Conservation (phyloP, 495 filamentous ascomycete species). For the Talaromyces stipitatus region DNA sequence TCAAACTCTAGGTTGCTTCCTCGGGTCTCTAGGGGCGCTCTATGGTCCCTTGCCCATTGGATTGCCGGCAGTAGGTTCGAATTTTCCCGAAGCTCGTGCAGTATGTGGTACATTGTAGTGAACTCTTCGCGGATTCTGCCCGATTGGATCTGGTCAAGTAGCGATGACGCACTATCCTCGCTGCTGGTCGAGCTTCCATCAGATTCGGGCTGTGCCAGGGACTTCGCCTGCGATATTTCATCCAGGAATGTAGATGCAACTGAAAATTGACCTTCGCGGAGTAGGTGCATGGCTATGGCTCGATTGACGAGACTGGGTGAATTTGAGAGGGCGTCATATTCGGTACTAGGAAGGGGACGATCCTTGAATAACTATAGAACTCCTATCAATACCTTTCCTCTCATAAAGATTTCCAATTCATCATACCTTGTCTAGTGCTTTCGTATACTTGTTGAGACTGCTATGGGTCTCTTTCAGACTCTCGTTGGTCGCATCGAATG, state of each 20-base stretch:
- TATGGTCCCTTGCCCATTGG: slow-evolving; percentile 70
- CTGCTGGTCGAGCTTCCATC: slow-evolving; percentile 7
- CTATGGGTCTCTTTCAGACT: slow-evolving; percentile 73
- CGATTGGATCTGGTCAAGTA: slow-evolving; percentile 49
- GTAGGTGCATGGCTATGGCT: slow-evolving; percentile 91
- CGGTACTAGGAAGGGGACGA: slow-evolving; percentile 64
- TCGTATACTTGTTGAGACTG: slow-evolving; percentile 71
- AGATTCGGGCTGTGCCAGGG: slow-evolving; percentile 11
- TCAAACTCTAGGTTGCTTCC: slow-evolving; percentile 95
- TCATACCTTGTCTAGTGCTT: slow-evolving; percentile 69
- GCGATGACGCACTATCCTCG: slow-evolving; percentile 11
- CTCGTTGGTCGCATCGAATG: slow-evolving; percentile 70
- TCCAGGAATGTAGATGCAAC: slow-evolving; percentile 76
- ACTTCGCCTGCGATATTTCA: slow-evolving; percentile 45
- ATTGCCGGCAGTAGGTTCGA: slow-evolving; percentile 77
- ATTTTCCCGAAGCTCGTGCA: slow-evolving; percentile 61
- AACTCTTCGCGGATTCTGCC: slow-evolving; percentile 71
- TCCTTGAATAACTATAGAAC: slow-evolving; percentile 61
- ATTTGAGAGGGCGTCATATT: slow-evolving; percentile 73
- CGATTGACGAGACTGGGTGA: slow-evolving; percentile 75
- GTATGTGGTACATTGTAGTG: slow-evolving; percentile 80
- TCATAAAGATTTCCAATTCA: slow-evolving; percentile 8
- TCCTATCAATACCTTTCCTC: not conserved
- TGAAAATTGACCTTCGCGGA: slow-evolving; percentile 86
- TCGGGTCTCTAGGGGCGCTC: slow-evolving; percentile 60